A percentile compares a stretch with the other conserved stretches of the same genome.
Evolutionary conservation across 1,139 yeast genomes (phyloP).

Genomic region (Debaryomyces psychrophilus): DNA sequence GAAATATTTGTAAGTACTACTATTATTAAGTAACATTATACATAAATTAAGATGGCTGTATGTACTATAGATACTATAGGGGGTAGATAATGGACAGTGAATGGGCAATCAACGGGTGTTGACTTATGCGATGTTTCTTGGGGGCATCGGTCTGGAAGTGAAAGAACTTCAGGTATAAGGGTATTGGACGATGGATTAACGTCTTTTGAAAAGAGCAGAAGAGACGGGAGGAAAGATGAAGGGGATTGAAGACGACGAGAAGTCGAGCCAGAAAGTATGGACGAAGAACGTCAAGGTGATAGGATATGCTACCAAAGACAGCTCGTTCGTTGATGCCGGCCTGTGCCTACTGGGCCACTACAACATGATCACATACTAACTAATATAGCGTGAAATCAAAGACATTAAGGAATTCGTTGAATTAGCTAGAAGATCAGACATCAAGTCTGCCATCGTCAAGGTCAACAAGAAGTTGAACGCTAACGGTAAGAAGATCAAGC

Average conservation of each 20-base stretch:
- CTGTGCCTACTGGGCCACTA: too few relatives aligned
- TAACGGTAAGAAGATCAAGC: conserved; percentile 84
- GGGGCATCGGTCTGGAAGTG: too few relatives aligned
- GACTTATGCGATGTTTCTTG: too few relatives aligned
- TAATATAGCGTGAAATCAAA: conserved; percentile 68
- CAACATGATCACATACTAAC: conserved; percentile 26
- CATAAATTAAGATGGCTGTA: conserved; percentile 35
- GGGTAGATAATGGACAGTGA: not conserved
- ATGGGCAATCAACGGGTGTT: not conserved
- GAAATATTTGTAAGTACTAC: conserved; percentile 2
- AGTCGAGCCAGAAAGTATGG: too few relatives aligned
- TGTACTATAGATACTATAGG: conserved; percentile 19
- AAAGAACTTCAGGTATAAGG: too few relatives aligned
- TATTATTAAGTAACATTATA: conserved; percentile 9
- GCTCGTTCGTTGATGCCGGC: too few relatives aligned
- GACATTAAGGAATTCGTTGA: conserved; percentile 98
- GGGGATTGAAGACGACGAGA: too few relatives aligned
- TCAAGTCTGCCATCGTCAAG: conserved; percentile 88
- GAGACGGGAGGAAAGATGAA: too few relatives aligned
- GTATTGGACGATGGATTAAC: too few relatives aligned
- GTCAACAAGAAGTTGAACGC: conserved; percentile 84
- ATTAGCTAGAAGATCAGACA: conserved; percentile 97
- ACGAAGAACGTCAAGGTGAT: too few relatives aligned
- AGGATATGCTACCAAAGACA: too few relatives aligned
- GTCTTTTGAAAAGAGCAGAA: too few relatives aligned